phyloP scores from a whole-genome alignment of 2,329 filamentous ascomycete genomes.

The Emericellopsis cladophorae region DNA sequence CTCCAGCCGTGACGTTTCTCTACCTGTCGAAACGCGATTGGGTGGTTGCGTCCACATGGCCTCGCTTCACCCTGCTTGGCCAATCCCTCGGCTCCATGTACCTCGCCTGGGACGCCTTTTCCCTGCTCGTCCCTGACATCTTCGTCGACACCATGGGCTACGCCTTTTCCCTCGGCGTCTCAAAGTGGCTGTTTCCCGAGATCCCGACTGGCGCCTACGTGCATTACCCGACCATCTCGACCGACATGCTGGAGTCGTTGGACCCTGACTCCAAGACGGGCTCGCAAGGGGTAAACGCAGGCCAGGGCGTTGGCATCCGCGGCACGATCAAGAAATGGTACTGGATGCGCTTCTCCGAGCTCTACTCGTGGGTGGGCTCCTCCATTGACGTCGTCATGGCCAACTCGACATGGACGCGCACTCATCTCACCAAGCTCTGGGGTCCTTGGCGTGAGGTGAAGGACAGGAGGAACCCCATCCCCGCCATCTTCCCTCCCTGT shows the following conservation, averaged over 20 bases:
- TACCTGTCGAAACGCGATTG: slow-evolving; percentile 82
- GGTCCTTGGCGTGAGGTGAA: slow-evolving; percentile 38
- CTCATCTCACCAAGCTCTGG: slow-evolving; percentile 73
- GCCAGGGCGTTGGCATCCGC: slow-evolving; percentile 59
- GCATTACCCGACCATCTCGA: slow-evolving; percentile 96
- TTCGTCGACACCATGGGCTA: slow-evolving; percentile 99
- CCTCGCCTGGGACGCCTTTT: slow-evolving; percentile 84
- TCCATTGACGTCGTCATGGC: slow-evolving; percentile 93
- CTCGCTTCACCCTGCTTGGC: slow-evolving; percentile 84
- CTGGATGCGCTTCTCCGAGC: slow-evolving; percentile 71
- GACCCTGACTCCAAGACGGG: slow-evolving; percentile 48
- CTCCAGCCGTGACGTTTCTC: slow-evolving; percentile 73
- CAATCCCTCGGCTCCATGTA: slow-evolving; percentile 83
- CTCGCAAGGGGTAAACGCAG: slow-evolving; percentile 67
- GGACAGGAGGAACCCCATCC: slow-evolving; percentile 40
- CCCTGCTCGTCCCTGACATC: slow-evolving; percentile 80
- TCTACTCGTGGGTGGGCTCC: slow-evolving; percentile 75
- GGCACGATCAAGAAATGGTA: slow-evolving; percentile 67
- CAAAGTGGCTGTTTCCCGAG: slow-evolving; percentile 65
- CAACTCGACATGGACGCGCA: slow-evolving; percentile 89
- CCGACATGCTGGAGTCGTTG: slow-evolving; percentile 85
- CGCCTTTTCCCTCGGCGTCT: slow-evolving; percentile 75
- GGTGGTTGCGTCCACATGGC: slow-evolving; percentile 79
- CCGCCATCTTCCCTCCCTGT: slow-evolving; percentile 82
- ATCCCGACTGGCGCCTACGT: slow-evolving; percentile 89